Conservation (phyloP, 1,284 basidiomycete genomes). For the Trichosporon ovoides region DNA sequence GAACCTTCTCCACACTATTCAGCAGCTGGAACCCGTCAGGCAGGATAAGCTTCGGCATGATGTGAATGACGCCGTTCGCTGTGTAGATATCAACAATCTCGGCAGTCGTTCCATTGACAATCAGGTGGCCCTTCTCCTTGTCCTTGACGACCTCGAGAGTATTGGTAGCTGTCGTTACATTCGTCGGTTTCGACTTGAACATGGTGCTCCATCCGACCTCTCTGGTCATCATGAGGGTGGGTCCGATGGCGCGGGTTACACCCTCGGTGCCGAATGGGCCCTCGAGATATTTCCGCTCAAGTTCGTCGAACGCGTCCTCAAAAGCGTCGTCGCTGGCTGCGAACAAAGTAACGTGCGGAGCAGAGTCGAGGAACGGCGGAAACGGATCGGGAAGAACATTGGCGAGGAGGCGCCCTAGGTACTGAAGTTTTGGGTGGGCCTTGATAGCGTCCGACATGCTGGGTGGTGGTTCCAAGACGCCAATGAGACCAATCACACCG, state of each 20-base stretch:
- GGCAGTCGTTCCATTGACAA: constrained; percentile 61
- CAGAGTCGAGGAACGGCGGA: constrained; percentile 48
- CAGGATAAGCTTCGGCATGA: constrained; percentile 75
- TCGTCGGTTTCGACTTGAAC: constrained; percentile 17
- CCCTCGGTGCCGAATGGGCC: constrained; percentile 77
- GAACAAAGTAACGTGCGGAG: constrained; percentile 79
- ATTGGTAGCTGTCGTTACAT: constrained; percentile 40
- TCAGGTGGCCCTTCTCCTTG: constrained; percentile 54
- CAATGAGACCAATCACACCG: constrained; percentile 66
- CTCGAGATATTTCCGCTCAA: constrained; percentile 77
- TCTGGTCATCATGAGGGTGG: constrained; percentile 60
- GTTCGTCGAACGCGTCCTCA: constrained; percentile 57
- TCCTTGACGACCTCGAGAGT: constrained; percentile 59
- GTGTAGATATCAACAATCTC: constrained; percentile 75
- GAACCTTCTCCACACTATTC: constrained; percentile 74
- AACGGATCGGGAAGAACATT: constrained; percentile 63
- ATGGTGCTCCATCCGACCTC: constrained; percentile 43
- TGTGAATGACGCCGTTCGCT: constrained; percentile 90
- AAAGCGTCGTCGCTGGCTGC: constrained; percentile 79
- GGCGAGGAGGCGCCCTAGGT: constrained; percentile 56
- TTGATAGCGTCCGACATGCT: constrained; percentile 58
- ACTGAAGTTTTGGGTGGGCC: constrained; percentile 60
- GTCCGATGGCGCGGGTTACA: constrained; percentile 66
- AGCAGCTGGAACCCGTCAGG: constrained; percentile 71
- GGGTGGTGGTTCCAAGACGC: constrained; percentile 76